phyloP scores from a whole-genome alignment of 768 basidiomycete genomes.

The Leccinum fibrillosum region DNA sequence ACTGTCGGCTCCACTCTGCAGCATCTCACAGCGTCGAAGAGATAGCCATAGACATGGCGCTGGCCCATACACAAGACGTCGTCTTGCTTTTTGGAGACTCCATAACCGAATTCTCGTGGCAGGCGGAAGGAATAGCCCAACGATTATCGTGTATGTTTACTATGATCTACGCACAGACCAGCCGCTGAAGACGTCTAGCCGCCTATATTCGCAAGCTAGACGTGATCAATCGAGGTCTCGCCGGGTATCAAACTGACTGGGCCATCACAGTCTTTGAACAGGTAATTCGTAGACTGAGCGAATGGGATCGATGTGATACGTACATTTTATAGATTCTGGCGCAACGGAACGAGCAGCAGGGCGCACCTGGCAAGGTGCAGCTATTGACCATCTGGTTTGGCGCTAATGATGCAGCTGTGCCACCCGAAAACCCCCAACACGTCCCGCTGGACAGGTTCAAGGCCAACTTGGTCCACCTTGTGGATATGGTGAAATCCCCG shows the following conservation, averaged over 20 bases:
- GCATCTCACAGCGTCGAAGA: not conserved
- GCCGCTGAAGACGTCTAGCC: slow-evolving; percentile 40
- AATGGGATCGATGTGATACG: not conserved
- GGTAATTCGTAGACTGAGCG: slow-evolving; percentile 35
- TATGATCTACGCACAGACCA: not conserved
- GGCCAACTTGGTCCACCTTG: slow-evolving; percentile 59
- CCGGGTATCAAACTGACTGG: slow-evolving; percentile 89
- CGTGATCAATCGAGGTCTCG: slow-evolving; percentile 79
- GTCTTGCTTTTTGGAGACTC: slow-evolving; percentile 83
- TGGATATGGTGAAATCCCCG: slow-evolving; percentile 60
- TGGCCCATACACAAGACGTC: slow-evolving; percentile 52
- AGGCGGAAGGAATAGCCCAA: slow-evolving; percentile 60
- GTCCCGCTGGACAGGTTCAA: slow-evolving; percentile 67
- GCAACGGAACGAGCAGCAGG: slow-evolving; percentile 42
- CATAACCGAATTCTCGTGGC: slow-evolving; percentile 70
- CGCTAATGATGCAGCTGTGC: slow-evolving; percentile 74
- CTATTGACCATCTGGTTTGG: slow-evolving; percentile 90
- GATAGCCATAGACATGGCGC: slow-evolving; percentile 41
- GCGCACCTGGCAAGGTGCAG: slow-evolving; percentile 53
- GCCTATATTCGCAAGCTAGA: slow-evolving; percentile 79
- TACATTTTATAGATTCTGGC: slow-evolving; percentile 50
- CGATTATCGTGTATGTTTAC: slow-evolving; percentile 46
- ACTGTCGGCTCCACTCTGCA: not conserved
- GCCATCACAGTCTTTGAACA: slow-evolving; percentile 74
- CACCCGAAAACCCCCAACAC: slow-evolving; percentile 67